phyloP scores from a whole-genome alignment of 108 stramenopile genomes.

The Parietichytrium sp. region DNA sequence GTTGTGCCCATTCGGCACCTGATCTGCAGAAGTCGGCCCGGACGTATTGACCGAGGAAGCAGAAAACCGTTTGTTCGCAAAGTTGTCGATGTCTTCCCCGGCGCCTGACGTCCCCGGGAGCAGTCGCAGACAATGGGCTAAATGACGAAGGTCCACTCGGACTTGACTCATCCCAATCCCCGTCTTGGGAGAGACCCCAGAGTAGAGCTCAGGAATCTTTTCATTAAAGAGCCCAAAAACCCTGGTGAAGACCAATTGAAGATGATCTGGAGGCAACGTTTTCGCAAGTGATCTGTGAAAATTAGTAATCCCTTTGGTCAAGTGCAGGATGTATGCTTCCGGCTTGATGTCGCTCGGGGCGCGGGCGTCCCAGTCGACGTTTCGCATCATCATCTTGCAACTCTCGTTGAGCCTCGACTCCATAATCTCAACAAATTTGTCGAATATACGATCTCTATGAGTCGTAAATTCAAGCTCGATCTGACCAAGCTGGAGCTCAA shows the following conservation, averaged over 20 bases:
- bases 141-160: neutral
- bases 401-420: neutral
- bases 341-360: neutral
- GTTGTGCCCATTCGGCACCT: too few species aligned
- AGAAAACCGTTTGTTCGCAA: neutral
- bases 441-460: slow-evolving; percentile 6
- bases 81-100: slow-evolving; percentile 4
- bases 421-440: slow-evolving; percentile 23
- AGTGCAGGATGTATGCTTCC: slow-evolving; percentile 6
- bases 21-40: too few species aligned
- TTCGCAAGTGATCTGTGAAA: neutral
- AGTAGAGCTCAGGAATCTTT: neutral
- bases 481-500: slow-evolving; percentile 19
- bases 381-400: neutral
- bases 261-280: neutral
- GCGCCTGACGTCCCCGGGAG: slow-evolving; percentile 16
- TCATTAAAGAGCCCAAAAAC: neutral
- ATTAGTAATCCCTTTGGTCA: neutral
- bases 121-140: neutral
- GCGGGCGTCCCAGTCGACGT: slow-evolving; percentile 13
- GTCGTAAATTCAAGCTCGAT: neutral
- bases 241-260: neutral
- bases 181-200: neutral
- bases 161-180: slow-evolving; percentile 2
- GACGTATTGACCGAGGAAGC: too few species aligned